Conservation (phyloP, 1,139 yeast species). For the Taphrina communis region DNA sequence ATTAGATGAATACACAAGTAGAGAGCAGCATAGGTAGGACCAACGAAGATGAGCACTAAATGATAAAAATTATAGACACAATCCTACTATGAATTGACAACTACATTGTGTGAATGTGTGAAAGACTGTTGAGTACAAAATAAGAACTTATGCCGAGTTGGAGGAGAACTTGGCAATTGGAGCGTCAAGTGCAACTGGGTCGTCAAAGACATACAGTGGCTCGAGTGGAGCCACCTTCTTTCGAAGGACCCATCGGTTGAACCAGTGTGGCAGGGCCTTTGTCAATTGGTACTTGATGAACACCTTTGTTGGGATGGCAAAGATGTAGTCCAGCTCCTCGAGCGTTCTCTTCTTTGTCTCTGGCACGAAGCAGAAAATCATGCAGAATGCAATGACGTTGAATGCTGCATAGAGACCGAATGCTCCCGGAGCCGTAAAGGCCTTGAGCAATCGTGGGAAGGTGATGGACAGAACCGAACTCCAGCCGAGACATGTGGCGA, state of each 20-base stretch:
- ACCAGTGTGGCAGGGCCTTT: conserved; percentile 49
- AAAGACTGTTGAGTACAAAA: conserved; percentile 7
- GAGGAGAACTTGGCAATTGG: conserved; percentile 8
- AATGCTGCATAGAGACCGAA: conserved; percentile 69
- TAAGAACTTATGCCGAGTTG: not conserved
- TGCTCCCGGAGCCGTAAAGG: conserved; percentile 80
- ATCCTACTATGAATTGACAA: conserved; percentile 2
- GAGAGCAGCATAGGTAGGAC: no score
- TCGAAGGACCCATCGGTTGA: conserved; percentile 46
- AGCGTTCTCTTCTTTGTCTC: conserved; percentile 66
- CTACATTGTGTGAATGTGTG: conserved; percentile 1
- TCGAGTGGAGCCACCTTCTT: conserved; percentile 41
- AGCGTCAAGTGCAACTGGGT: conserved; percentile 20
- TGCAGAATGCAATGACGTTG: conserved; percentile 68
- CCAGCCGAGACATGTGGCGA: conserved; percentile 86
- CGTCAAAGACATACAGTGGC: conserved; percentile 42
- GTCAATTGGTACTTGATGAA: conserved; percentile 52
- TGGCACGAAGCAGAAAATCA: conserved; percentile 62
- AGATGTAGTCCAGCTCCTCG: conserved; percentile 63
- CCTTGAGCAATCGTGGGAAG: conserved; percentile 74
- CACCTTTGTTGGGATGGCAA: conserved; percentile 51
- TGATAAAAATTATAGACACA: conserved; percentile 3
- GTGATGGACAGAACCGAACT: conserved; percentile 79
- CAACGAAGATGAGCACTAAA: not conserved
- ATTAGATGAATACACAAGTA: no score